Evolutionary conservation across 257 asterid genomes (phyloP).

Genomic region (Echites panduratus): DNA sequence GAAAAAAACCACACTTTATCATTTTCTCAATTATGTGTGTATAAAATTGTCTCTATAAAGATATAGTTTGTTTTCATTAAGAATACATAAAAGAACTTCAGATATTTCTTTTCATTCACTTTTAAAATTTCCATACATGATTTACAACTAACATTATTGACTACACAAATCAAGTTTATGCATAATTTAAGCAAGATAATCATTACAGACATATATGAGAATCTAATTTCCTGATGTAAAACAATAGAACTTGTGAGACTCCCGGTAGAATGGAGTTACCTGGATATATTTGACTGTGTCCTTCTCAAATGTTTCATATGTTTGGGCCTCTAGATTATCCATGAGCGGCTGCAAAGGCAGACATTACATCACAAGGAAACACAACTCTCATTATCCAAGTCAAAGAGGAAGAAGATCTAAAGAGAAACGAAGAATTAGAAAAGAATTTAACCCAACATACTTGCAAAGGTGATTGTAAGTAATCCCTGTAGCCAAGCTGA

Average conservation of each 20-base stretch:
- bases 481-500: constrained; percentile 94
- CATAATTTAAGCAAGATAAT: neutral
- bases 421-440: constrained; percentile 8
- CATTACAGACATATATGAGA: neutral
- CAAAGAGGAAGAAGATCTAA: constrained; percentile 1
- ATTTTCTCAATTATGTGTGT: neutral
- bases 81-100: neutral
- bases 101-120: neutral
- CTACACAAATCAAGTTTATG: neutral
- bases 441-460: constrained; percentile 25
- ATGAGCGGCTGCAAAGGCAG: constrained; percentile 78
- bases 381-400: constrained; percentile 10
- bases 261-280: constrained; percentile 31
- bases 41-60: neutral
- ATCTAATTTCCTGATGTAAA: neutral
- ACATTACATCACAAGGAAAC: neutral
- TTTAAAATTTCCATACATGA: neutral
- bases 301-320: constrained; percentile 94
- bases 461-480: constrained; percentile 93
- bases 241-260: neutral
- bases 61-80: neutral
- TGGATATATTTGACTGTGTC: constrained; percentile 84
- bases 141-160: neutral
- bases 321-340: constrained; percentile 99
- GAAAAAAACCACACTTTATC: neutral